Evolutionary conservation across 768 basidiomycete species (phyloP).

Genomic region (Rhodotorula kratochvilovae): DNA sequence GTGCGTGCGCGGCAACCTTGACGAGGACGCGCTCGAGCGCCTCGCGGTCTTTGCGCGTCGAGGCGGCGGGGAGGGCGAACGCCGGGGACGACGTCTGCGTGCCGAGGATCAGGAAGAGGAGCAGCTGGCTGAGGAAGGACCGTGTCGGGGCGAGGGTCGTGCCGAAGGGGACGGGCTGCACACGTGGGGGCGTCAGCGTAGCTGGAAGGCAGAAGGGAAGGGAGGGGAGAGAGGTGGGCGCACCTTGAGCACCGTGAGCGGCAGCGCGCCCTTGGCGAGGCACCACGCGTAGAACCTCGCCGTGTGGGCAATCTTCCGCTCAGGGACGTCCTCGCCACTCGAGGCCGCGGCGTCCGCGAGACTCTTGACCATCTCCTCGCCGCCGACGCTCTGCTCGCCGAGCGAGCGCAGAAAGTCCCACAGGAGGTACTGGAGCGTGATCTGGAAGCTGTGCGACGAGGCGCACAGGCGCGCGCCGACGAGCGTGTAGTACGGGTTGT

Average conservation of each 20-base stretch:
- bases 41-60: constrained; percentile 52
- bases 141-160: constrained; percentile 61
- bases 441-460: constrained; percentile 66
- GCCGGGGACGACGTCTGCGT: constrained; percentile 71
- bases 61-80: constrained; percentile 45
- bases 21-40: constrained; percentile 72
- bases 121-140: constrained; percentile 65
- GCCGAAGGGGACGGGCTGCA: constrained; percentile 82
- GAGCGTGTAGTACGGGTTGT: constrained; percentile 93
- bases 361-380: constrained; percentile 68
- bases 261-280: constrained; percentile 75
- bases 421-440: constrained; percentile 87
- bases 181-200: not conserved
- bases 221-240: constrained; percentile 18
- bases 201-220: not conserved
- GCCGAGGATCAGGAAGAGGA: constrained; percentile 65
- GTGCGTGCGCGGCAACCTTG: constrained; percentile 63
- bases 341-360: constrained; percentile 49
- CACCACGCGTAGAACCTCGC: constrained; percentile 89
- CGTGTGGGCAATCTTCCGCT: constrained; percentile 60
- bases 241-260: constrained; percentile 79
- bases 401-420: constrained; percentile 96
- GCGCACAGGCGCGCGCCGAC: constrained; percentile 68
- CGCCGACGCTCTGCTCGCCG: constrained; percentile 76
- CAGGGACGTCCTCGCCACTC: constrained; percentile 50